Base-by-base conservation (phyloP, 2,329 filamentous ascomycete genomes). In the Phaeosphaeriaceae sp. region DNA sequence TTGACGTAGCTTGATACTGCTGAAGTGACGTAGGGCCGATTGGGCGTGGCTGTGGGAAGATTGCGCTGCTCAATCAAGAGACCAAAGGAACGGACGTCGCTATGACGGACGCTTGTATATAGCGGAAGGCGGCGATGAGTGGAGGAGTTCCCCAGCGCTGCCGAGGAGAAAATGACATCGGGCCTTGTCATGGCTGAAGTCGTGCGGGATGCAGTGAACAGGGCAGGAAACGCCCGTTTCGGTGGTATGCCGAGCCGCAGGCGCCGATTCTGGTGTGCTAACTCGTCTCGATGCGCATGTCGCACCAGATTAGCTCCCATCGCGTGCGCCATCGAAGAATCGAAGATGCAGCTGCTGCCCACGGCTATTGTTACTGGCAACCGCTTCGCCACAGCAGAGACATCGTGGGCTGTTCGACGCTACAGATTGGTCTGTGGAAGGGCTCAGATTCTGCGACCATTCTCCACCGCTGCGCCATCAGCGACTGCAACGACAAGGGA, bases 11-110 rank as follows among this genome's bases (percentile, higher is more conserved):
- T n/a, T 40, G 36, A n/a, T 17, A 4, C 31, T 54, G 49, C 15
- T 15, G 47, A n/a, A 33, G 50, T 54, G 58, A 61, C 58, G 58
- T 53, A 61, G 56, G 56, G 31, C 48, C 54, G 51, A 50, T 31
- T 54, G 11, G 15, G 19, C 20, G 10, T 41, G 13, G 51, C 36
- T 45, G n/a, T 20, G 25, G 21, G 19, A 55, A 50, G 27, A 45
- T 48, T 51, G 57, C 10, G 22, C 27, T 20, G 27, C 22, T 33
- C 31, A 45, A 41, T 33, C 31, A 45, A 41, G 57, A 47, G 53
- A 3, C 45, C 48, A 51, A 42, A 36, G 19, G 53, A 58, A 55
- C n/a, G 51, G 49, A 46, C 33, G 36, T 15, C 17, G 36, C 7
- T 40, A n/a, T n/a, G 15, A 40, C 36, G 36, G 36, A 15, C 36